These are phyloP conservation scores for Mycena sanguinolenta DNA, from an alignment of 768 basidiomycete species.

Conservation along the genomic window DNA sequence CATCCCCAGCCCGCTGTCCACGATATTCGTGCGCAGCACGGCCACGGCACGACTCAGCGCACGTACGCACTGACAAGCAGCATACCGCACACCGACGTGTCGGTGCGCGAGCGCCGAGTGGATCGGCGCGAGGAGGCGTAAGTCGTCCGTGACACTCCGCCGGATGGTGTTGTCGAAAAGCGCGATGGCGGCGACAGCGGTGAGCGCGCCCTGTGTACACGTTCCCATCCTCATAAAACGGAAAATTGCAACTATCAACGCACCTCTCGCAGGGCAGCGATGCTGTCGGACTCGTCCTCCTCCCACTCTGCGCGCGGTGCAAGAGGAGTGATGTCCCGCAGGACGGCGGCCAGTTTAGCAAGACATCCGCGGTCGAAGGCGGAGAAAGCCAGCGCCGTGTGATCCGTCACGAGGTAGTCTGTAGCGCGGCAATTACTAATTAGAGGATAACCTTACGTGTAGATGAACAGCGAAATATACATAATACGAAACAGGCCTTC, in stretches of 20 bases:
- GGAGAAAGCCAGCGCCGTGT: constrained; percentile 72
- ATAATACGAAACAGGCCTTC: constrained; percentile 82
- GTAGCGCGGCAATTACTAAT: background rate
- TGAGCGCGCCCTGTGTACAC: constrained; percentile 72
- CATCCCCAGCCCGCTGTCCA: constrained; percentile 85
- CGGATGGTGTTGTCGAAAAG: constrained; percentile 83
- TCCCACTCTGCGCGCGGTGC: constrained; percentile 62
- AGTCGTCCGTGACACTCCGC: constrained; percentile 71
- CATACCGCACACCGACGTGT: constrained; percentile 83
- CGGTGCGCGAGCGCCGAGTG: constrained; percentile 69
- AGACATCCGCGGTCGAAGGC: constrained; percentile 82
- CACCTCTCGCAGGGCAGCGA: constrained; percentile 76
- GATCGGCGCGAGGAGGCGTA: constrained; percentile 62
- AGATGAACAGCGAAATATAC: constrained; percentile 55
- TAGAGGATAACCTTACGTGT: background rate
- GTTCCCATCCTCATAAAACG: no score
- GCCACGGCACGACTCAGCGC: constrained; percentile 84
- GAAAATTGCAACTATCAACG: constrained; percentile 10
- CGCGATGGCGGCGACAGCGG: constrained; percentile 78
- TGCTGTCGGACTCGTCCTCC: constrained; percentile 77
- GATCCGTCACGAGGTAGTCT: constrained; percentile 81
- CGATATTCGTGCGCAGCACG: constrained; percentile 85
- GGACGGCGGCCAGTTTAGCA: constrained; percentile 47
- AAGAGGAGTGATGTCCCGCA: constrained; percentile 64
- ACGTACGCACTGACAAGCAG: constrained; percentile 88